Percentiles rank a stretch among this genome's conserved stretches.
phyloP scores from a whole-genome alignment of 495 filamentous ascomycete species.

The Clohesyomyces aquaticus region DNA sequence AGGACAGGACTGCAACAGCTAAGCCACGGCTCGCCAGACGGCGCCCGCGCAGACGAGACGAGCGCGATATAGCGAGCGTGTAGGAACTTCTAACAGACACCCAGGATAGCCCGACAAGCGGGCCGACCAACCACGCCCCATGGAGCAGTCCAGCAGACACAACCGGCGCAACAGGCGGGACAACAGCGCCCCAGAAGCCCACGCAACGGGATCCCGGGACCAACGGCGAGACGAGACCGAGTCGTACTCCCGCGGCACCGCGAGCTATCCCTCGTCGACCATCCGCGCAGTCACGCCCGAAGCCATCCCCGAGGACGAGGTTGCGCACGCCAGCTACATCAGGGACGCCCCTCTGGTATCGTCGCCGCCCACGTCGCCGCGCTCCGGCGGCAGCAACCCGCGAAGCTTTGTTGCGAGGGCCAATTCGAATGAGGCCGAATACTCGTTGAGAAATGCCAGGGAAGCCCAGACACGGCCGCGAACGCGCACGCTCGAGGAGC shows the following conservation, averaged over 20 bases:
- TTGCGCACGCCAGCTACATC: slow-evolving; percentile 21
- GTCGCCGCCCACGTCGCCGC: slow-evolving; percentile 38
- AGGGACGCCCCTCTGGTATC: not conserved
- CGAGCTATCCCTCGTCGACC: slow-evolving; percentile 29
- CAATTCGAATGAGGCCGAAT: slow-evolving; percentile 39
- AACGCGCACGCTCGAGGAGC: slow-evolving; percentile 50
- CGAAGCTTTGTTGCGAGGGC: slow-evolving; percentile 36
- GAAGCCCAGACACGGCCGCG: slow-evolving; percentile 42
- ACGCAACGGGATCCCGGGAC: slow-evolving; percentile 2
- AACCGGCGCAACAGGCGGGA: slow-evolving; percentile 27
- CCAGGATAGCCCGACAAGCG: slow-evolving; percentile 8
- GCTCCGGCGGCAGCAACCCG: slow-evolving; percentile 27
- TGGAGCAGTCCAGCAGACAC: slow-evolving; percentile 31
- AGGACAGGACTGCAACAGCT: slow-evolving; percentile 8
- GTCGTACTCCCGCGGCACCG: slow-evolving; percentile 15
- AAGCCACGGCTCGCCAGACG: slow-evolving; percentile 18
- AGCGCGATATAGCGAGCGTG: no score
- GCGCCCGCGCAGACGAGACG: slow-evolving; percentile 10
- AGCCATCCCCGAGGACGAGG: slow-evolving; percentile 40
- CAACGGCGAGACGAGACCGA: slow-evolving; percentile 26
- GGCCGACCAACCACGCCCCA: slow-evolving; percentile 16
- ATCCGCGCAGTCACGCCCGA: slow-evolving; percentile 46
- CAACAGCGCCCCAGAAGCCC: slow-evolving; percentile 20
- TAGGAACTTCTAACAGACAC: not conserved
- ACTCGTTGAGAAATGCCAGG: slow-evolving; percentile 26